A percentile compares a stretch with the other conserved stretches of the same genome.
These are phyloP conservation scores for Talaromyces adpressus DNA, from an alignment of 495 filamentous ascomycete species.

Conservation along the genomic window DNA sequence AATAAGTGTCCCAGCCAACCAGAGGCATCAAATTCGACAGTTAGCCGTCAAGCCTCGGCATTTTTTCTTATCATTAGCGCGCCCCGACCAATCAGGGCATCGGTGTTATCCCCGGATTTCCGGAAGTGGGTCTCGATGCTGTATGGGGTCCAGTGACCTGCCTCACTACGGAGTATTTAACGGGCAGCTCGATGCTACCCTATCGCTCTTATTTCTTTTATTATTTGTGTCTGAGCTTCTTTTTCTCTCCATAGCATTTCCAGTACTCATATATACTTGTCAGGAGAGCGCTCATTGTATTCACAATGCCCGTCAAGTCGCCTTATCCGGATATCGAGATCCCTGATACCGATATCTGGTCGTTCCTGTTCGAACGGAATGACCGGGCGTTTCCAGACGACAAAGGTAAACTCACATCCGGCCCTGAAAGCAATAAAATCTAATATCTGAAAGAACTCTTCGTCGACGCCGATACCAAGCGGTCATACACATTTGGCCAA, in stretches of 20 bases:
- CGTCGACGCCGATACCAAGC: slow-evolving; percentile 57
- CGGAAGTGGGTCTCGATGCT: not conserved
- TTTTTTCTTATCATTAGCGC: not conserved
- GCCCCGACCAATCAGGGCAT: not conserved
- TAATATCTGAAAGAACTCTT: slow-evolving; percentile 51
- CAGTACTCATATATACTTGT: not conserved
- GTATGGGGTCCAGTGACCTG: not conserved
- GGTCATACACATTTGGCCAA: slow-evolving; percentile 59
- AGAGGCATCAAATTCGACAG: not conserved
- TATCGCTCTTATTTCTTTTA: not conserved
- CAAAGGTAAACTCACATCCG: slow-evolving; percentile 11
- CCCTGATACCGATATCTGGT: slow-evolving; percentile 54
- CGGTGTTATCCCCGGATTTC: not conserved
- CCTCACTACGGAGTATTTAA: not conserved
- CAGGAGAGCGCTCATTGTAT: not conserved
- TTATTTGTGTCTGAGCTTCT: not conserved
- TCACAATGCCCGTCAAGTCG: slow-evolving; percentile 35
- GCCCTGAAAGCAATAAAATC: not conserved
- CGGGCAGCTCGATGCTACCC: not conserved
- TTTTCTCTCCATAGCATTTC: too few relatives aligned
- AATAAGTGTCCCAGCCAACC: not conserved
- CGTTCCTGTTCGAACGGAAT: slow-evolving; percentile 65
- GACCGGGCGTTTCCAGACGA: slow-evolving; percentile 50
- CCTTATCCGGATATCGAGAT: slow-evolving; percentile 30
- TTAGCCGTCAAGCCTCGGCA: not conserved